A percentile compares a stretch with the other conserved stretches of the same genome.
phyloP scores from a whole-genome alignment of 371 early-diverging fungal species.

The Furculomyces boomerangus region DNA sequence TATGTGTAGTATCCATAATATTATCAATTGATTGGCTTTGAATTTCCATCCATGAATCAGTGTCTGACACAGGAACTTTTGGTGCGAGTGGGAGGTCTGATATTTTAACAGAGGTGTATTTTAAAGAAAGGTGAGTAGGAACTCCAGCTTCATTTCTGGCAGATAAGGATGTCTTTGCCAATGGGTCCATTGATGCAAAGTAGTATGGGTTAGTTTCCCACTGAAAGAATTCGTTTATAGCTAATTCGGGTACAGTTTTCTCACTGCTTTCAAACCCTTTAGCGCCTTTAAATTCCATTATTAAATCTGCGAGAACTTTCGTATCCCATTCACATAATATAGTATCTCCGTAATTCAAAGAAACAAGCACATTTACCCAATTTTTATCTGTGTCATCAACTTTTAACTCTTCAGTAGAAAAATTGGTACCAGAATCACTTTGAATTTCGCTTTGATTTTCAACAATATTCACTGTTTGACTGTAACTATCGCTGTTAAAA shows the following conservation, averaged over 20 bases:
- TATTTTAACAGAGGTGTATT: background rate
- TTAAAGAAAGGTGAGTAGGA: slow-evolving; percentile 9
- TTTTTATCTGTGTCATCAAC: too few species aligned
- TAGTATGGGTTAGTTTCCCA: slow-evolving; percentile 7
- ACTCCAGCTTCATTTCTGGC: slow-evolving; percentile 15
- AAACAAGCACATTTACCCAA: background rate
- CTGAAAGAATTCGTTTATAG: slow-evolving; percentile 8
- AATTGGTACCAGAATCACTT: too few species aligned
- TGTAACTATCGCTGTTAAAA: too few species aligned
- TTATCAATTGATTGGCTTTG: background rate
- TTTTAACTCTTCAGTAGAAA: too few species aligned
- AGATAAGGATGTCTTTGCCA: slow-evolving; percentile 1
- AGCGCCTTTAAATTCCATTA: slow-evolving; percentile 5
- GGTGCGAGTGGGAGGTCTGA: background rate
- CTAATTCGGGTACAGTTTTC: background rate
- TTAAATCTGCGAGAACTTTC: slow-evolving; percentile 7
- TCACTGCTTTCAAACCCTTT: background rate
- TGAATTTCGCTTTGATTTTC: too few species aligned
- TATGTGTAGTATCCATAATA: background rate
- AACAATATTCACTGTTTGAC: too few species aligned
- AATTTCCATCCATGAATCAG: background rate
- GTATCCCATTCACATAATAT: slow-evolving; percentile 17
- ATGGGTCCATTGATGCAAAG: background rate
- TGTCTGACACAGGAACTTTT: background rate
- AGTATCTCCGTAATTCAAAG: slow-evolving; percentile 15